phyloP scores from a whole-genome alignment of 1,139 yeast genomes.

The Suhomyces guaymorum region DNA sequence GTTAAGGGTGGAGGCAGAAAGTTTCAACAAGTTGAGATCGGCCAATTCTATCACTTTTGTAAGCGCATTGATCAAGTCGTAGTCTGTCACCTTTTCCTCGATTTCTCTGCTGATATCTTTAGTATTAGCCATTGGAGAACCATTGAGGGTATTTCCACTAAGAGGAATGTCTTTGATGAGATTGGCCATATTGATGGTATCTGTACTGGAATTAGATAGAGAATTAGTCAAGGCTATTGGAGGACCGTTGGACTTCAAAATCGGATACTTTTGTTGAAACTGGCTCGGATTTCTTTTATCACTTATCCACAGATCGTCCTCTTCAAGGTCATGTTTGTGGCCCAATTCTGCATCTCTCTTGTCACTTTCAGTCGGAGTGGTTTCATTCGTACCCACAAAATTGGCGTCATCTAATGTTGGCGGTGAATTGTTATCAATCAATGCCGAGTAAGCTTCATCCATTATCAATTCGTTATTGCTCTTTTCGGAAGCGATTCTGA shows the following conservation, averaged over 20 bases:
- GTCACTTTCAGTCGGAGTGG: background rate
- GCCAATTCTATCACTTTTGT: conserved; percentile 4
- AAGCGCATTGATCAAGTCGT: conserved; percentile 2
- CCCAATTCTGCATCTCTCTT: background rate
- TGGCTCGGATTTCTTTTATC: background rate
- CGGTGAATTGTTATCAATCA: conserved; percentile 3
- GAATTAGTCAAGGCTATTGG: background rate
- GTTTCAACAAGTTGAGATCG: conserved; percentile 2
- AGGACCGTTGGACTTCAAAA: conserved; percentile 3
- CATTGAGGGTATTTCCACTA: background rate
- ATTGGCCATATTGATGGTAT: too few relatives aligned
- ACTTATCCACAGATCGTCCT: conserved; percentile 2
- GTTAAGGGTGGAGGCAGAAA: conserved; percentile 1
- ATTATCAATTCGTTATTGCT: conserved; percentile 2
- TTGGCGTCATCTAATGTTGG: too few relatives aligned
- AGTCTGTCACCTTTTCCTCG: conserved; percentile 3
- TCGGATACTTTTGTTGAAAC: background rate
- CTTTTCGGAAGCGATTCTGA: background rate
- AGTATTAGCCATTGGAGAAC: background rate
- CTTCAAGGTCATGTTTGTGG: conserved; percentile 2
- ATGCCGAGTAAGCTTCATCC: conserved; percentile 4
- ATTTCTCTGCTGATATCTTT: conserved; percentile 3
- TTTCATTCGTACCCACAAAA: too few relatives aligned
- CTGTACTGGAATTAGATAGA: too few relatives aligned
- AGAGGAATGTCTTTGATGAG: background rate